These are phyloP conservation scores for Tephrocybe sp. DNA, from an alignment of 768 basidiomycete species.

Conservation along the genomic window DNA sequence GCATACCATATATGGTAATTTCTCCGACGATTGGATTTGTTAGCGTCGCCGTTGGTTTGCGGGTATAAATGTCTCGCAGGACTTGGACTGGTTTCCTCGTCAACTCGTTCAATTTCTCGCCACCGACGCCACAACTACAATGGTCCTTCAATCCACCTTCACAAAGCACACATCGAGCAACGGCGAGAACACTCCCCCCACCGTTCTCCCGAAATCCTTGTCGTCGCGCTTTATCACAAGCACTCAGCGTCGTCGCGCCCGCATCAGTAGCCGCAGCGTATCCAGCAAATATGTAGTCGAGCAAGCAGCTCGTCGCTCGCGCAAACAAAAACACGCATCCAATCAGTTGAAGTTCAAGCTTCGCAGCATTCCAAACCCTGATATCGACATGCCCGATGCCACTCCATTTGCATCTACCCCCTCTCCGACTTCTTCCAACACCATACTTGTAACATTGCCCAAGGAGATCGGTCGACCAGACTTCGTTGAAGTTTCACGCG, in stretches of 20 bases:
- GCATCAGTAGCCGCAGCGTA: slow-evolving; percentile 25
- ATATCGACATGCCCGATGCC: slow-evolving; percentile 33
- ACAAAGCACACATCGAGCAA: slow-evolving; percentile 20
- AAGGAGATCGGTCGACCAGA: slow-evolving; percentile 51
- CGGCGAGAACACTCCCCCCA: slow-evolving; percentile 33
- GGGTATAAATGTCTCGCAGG: slow-evolving; percentile 1
- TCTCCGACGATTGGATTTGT: slow-evolving; percentile 5
- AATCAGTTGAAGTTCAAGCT: slow-evolving; percentile 28
- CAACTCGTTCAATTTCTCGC: not conserved
- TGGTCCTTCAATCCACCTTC: slow-evolving; percentile 26
- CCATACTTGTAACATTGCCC: slow-evolving; percentile 39
- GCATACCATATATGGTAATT: not conserved
- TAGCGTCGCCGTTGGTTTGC: not conserved
- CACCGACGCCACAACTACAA: slow-evolving; percentile 19
- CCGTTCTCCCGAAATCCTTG: slow-evolving; percentile 15
- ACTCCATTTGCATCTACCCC: slow-evolving; percentile 11
- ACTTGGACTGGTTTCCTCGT: not conserved
- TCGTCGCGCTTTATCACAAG: slow-evolving; percentile 19
- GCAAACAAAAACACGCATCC: slow-evolving; percentile 19
- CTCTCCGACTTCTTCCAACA: slow-evolving; percentile 25
- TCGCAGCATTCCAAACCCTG: slow-evolving; percentile 17
- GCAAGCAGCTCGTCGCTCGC: slow-evolving; percentile 36
- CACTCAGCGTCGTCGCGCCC: slow-evolving; percentile 37
- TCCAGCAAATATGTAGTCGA: slow-evolving; percentile 31
- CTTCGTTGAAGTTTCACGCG: slow-evolving; percentile 42